Percentiles rank a stretch among this genome's conserved stretches.
Conservation (phyloP, 495 filamentous ascomycete genomes). For the Poronia punctata region DNA sequence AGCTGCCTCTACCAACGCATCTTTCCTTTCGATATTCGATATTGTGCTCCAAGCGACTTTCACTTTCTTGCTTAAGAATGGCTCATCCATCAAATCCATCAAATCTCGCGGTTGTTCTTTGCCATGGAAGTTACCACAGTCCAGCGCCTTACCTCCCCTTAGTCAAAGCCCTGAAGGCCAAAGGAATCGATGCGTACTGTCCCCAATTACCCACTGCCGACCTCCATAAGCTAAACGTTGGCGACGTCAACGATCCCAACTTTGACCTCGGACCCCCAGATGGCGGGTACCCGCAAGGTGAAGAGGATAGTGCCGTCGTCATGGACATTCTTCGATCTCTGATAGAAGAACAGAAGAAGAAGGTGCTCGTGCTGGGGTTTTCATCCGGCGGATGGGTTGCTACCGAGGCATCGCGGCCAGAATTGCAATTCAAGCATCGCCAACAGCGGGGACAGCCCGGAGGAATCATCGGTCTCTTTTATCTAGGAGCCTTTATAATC, state of each 20-base stretch:
- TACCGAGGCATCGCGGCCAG: slow-evolving; percentile 23
- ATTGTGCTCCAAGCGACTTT: no score
- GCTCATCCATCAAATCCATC: no score
- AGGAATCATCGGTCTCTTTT: slow-evolving; percentile 32
- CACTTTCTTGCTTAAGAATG: no score
- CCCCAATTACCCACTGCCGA: slow-evolving; percentile 30
- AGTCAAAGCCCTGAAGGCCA: slow-evolving; percentile 14
- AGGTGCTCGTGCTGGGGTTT: slow-evolving; percentile 24
- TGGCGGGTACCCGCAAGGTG: slow-evolving; percentile 22
- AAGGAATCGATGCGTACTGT: slow-evolving; percentile 26
- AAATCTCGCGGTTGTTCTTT: slow-evolving; percentile 21
- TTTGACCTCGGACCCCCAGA: slow-evolving; percentile 24
- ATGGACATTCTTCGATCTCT: slow-evolving; percentile 15
- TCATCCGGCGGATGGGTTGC: slow-evolving; percentile 33
- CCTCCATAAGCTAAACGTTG: slow-evolving; percentile 25
- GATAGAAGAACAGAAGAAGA: slow-evolving; percentile 17
- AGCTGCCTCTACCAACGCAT: no score
- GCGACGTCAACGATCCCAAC: slow-evolving; percentile 22
- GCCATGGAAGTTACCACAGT: slow-evolving; percentile 32
- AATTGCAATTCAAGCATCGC: slow-evolving; percentile 17
- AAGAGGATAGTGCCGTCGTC: slow-evolving; percentile 20
- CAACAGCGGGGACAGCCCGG: slow-evolving; percentile 17
- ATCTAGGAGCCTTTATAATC: slow-evolving; percentile 26
- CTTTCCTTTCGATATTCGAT: no score
- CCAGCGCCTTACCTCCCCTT: slow-evolving; percentile 28